These are phyloP conservation scores for Fusarium sororula DNA, from an alignment of 2,329 filamentous ascomycete genomes.

Conservation along the genomic window DNA sequence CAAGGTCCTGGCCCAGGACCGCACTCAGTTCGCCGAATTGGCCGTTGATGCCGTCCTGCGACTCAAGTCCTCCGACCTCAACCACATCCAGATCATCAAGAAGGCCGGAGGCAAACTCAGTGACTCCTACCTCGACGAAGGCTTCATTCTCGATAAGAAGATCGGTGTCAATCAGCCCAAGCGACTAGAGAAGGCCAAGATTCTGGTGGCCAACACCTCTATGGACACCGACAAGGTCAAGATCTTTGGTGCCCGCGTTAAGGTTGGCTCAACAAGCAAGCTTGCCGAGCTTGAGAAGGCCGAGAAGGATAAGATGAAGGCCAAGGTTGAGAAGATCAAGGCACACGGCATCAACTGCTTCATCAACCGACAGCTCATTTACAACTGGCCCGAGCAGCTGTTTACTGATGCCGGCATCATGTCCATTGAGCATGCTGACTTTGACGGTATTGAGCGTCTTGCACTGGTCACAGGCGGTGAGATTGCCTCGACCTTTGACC, in stretches of 20 bases:
- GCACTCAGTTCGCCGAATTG: constrained; percentile 88
- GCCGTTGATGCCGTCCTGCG: constrained; percentile 92
- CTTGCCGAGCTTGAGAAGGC: constrained; percentile 98
- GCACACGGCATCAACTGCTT: constrained; percentile 99
- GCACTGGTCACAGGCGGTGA: constrained; percentile 96
- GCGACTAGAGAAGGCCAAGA: constrained; percentile 96
- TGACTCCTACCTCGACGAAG: constrained; percentile 97
- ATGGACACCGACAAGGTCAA: constrained; percentile 99
- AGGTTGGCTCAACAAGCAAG: constrained; percentile 96
- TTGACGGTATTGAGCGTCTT: constrained; percentile 95
- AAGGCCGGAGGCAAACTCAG: constrained; percentile 97
- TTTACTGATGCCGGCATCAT: constrained; percentile 98
- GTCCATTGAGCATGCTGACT: constrained; percentile 98
- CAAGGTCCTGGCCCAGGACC: constrained; percentile 94
- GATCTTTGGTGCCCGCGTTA: constrained; percentile 97
- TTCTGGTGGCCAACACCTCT: constrained; percentile 94
- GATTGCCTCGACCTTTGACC: constrained; percentile 97
- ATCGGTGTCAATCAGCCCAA: constrained; percentile 99
- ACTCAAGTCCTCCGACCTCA: constrained; percentile 90
- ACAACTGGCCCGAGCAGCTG: constrained; percentile 99
- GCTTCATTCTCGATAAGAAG: constrained; percentile 99
- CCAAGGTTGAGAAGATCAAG: constrained; percentile 99
- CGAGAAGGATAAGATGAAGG: constrained; percentile 99
- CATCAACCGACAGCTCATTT: constrained; percentile 98
- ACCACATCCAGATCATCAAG: constrained; percentile 99